Evolutionary conservation across 2,329 filamentous ascomycete species (phyloP).

Genomic region (Cytospora piceicola): DNA sequence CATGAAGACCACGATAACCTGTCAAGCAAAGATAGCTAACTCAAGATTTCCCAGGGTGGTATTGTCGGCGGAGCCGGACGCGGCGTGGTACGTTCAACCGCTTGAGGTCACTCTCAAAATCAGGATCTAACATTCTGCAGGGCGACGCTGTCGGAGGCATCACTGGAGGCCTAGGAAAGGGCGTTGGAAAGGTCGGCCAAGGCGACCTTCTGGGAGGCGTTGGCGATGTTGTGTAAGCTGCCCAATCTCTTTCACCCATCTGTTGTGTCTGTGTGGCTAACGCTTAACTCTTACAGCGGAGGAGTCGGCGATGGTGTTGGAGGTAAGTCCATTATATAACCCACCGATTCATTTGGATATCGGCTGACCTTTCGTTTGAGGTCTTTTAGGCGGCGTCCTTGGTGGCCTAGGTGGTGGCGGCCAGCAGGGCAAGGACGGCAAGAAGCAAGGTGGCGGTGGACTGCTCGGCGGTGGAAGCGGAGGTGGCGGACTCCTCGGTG

Average conservation of each 20-base stretch:
- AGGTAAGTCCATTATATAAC: slow-evolving; percentile 7
- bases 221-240: slow-evolving; percentile 27
- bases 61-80: slow-evolving; percentile 29
- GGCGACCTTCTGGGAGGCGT: slow-evolving; percentile 29
- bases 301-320: slow-evolving; percentile 28
- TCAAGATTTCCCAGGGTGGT: slow-evolving; percentile 1
- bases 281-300: neutral
- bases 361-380: slow-evolving; percentile 22
- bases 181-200: slow-evolving; percentile 28
- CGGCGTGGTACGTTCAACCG: slow-evolving; percentile 9
- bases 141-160: slow-evolving; percentile 29
- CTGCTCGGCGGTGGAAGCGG: slow-evolving; percentile 23
- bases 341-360: neutral
- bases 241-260: neutral
- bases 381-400: slow-evolving; percentile 27
- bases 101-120: rapidly evolving
- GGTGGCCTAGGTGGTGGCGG: slow-evolving; percentile 25
- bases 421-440: slow-evolving; percentile 21
- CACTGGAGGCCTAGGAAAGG: slow-evolving; percentile 28
- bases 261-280: neutral
- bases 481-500: slow-evolving; percentile 16
- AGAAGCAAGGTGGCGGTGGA: slow-evolving; percentile 23
- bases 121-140: slow-evolving; percentile 1
- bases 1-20: neutral
- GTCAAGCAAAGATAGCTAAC: neutral